Percentiles rank a stretch among this genome's conserved stretches.
Conservation (phyloP, 352 stramenopile species). For the Globisporangium nagaii region DNA sequence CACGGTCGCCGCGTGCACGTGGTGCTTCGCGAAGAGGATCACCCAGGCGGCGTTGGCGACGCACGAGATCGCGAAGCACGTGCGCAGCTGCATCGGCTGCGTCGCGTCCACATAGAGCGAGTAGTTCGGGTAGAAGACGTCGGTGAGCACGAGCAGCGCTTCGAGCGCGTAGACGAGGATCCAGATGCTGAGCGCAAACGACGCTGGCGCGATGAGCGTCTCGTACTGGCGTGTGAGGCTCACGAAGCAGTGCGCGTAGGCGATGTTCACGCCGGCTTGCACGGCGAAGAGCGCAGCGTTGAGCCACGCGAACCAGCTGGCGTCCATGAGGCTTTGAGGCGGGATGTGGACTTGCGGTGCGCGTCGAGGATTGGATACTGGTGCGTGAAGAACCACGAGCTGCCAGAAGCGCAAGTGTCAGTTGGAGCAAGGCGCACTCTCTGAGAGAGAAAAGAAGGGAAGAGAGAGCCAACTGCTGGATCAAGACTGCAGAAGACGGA, state of each 20-base stretch:
- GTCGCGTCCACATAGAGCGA: slow-evolving; percentile 72
- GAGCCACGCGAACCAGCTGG: slow-evolving; percentile 41
- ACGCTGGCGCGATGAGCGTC: slow-evolving; percentile 64
- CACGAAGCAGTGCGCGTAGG: slow-evolving; percentile 55
- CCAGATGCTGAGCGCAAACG: slow-evolving; percentile 61
- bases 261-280: slow-evolving; percentile 61
- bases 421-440: background rate
- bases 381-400: slow-evolving; percentile 9
- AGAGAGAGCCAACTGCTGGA: background rate
- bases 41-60: slow-evolving; percentile 67
- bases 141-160: slow-evolving; percentile 50
- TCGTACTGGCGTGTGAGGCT: slow-evolving; percentile 48
- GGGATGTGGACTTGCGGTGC: background rate
- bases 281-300: slow-evolving; percentile 57
- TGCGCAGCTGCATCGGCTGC: slow-evolving; percentile 52
- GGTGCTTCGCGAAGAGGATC: slow-evolving; percentile 45
- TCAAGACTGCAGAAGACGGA: background rate
- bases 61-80: slow-evolving; percentile 61
- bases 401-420: slow-evolving; percentile 3
- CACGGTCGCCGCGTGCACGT: slow-evolving; percentile 48
- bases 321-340: slow-evolving; percentile 28
- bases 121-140: slow-evolving; percentile 56
- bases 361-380: slow-evolving; percentile 6
- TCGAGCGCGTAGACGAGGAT: slow-evolving; percentile 64
- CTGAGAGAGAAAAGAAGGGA: background rate